Evolutionary conservation across 2,329 filamentous ascomycete genomes (phyloP).

Genomic region (Cordyceps tenuipes): DNA sequence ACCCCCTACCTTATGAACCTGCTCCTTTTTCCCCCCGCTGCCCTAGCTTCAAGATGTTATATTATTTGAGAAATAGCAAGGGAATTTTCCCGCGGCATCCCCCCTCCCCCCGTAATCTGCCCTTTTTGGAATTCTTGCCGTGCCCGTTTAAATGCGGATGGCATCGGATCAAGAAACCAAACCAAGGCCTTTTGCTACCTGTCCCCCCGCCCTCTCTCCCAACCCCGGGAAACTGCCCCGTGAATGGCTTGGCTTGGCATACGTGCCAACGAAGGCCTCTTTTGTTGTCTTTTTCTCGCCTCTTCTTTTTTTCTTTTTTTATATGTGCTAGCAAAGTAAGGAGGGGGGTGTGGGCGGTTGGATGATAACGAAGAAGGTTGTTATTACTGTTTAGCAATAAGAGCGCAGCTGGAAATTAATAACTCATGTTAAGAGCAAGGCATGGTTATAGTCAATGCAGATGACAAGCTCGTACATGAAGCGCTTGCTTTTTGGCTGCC

Average conservation of each 20-base stretch:
- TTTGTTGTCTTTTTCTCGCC: no score
- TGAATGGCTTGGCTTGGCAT: slow-evolving; percentile 1
- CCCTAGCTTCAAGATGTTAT: background rate
- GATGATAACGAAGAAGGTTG: background rate
- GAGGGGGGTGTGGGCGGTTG: background rate
- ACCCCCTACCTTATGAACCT: no score
- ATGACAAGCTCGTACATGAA: background rate
- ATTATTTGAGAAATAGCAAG: background rate
- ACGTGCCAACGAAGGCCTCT: background rate
- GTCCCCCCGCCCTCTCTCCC: background rate
- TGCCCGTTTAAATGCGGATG: slow-evolving; percentile 9
- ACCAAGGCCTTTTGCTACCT: background rate
- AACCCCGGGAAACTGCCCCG: background rate
- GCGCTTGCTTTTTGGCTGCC: background rate
- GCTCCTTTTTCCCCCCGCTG: no score
- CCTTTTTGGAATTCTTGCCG: background rate
- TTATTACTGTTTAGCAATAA: background rate
- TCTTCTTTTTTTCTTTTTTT: no score
- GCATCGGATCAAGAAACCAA: background rate
- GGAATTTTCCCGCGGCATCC: background rate
- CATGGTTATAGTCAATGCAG: background rate
- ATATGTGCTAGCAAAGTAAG: background rate
- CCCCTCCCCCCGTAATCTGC: background rate
- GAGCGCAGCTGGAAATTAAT: background rate
- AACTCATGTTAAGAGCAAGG: background rate